Evolutionary conservation across 2,329 filamentous ascomycete genomes (phyloP).

Genomic region (Penicillium nordicum): DNA sequence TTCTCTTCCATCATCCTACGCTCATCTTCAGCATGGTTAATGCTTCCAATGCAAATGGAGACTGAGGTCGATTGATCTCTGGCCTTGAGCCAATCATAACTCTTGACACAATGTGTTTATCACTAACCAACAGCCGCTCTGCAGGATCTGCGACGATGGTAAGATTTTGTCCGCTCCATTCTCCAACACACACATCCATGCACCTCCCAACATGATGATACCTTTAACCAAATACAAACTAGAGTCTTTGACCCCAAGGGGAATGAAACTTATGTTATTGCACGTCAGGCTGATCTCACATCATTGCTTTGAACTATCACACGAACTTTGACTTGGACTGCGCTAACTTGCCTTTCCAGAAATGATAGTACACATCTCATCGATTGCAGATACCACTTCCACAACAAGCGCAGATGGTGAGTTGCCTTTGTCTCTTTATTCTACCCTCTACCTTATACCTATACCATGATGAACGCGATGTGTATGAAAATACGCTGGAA

Average conservation of each 20-base stretch:
- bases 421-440: conserved; percentile 33
- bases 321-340: conserved; percentile 11
- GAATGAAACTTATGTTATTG: conserved; percentile 76
- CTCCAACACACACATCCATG: conserved; percentile 19
- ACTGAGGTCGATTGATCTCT: conserved; percentile 1
- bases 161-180: conserved; percentile 20
- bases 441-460: conserved; percentile 23
- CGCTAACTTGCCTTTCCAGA: conserved; percentile 21
- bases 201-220: conserved; percentile 68
- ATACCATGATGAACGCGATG: conserved; percentile 56
- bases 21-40: conserved; percentile 20
- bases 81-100: not conserved
- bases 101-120: not conserved
- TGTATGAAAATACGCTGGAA: conserved; percentile 73
- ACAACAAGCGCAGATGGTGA: conserved; percentile 22
- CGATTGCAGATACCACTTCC: not conserved
- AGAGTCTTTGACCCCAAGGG: conserved; percentile 89
- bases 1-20: conserved; percentile 18
- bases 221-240: conserved; percentile 70
- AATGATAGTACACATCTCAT: conserved; percentile 6
- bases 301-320: conserved; percentile 19
- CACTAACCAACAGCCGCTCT: conserved; percentile 1
- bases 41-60: conserved; percentile 13
- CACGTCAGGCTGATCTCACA: conserved; percentile 88
- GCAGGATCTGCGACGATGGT: conserved; percentile 24